Base-by-base conservation (phyloP, 1,284 basidiomycete species). In the Cerioporus squamosus region DNA sequence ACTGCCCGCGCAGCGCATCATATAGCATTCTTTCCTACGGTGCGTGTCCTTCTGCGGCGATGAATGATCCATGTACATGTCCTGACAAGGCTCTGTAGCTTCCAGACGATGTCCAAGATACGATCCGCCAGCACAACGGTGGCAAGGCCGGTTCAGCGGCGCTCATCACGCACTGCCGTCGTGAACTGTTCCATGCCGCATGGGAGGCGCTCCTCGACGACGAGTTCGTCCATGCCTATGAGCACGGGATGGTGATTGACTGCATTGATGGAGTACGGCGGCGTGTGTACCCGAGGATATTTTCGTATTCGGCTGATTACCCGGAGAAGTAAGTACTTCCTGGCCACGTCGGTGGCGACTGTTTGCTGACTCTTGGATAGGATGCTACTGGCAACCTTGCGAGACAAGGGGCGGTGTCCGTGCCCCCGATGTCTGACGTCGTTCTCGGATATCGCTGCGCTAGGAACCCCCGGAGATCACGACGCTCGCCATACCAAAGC, bases 231-330 rank as follows among this genome's bases (percentile, higher is more conserved):
- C 42, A 66, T 12, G 70, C 61, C 33, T 72, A 64, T 36, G 54
- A 33, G 1, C 67, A 72, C 43, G 72, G 72, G 3, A 68, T 72
- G 20, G 57, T 74, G 2, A 62, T 75, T 5, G 44, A 57, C 0
- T 69, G 65, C 49, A 47, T 43, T 2, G 66, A 70, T 44, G 61
- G 60, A 2, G 40, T 70, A 14, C 1, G 17, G 1, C 59, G 66
- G 1, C 57, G 64, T 1, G 44, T 70, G 1, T 59, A 68, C 43
- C 61, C 58, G 1, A 55, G 64, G 1, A 46, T 70, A 2, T 57
- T 70, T 43, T 61, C 56, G 2, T 67, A 70, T 22, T 62, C 66
- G 0, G 66, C 73, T 0, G 77, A 79, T 57, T 79, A 77, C 66
- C 62, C 66, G 5, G 68, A 70, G 47, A 66, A 66, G 66, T 68